Evolutionary conservation across 106 monocot genomes (phyloP).

Genomic region (Amphibolis antarctica): DNA sequence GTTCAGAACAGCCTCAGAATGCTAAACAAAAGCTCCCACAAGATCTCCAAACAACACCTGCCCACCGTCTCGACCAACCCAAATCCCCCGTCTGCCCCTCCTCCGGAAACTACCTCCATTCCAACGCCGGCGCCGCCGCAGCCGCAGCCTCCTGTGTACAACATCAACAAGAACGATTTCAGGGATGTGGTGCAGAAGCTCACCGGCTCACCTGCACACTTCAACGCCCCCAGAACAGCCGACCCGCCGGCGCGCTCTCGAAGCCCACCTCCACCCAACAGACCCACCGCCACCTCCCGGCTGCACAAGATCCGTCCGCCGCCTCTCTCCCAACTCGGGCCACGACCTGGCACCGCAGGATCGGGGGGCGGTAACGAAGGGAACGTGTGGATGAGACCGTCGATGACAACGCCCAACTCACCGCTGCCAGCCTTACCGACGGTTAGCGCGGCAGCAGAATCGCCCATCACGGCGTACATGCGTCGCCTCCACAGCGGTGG

Average conservation of each 20-base stretch:
- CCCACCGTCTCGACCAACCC: too few relatives aligned
- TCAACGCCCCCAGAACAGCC: conserved; percentile 7
- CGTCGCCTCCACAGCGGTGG: conserved; percentile 51
- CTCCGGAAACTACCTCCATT: too few relatives aligned
- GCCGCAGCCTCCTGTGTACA: conserved; percentile 56
- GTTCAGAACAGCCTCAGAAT: too few relatives aligned
- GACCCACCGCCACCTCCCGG: conserved; percentile 26
- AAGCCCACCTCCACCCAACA: background rate
- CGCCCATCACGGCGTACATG: conserved; percentile 67
- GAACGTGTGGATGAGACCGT: too few relatives aligned
- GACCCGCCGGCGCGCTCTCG: background rate
- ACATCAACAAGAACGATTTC: conserved; percentile 62
- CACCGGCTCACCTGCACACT: conserved; percentile 55
- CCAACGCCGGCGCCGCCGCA: too few relatives aligned
- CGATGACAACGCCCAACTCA: conserved; percentile 1
- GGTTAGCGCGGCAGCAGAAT: conserved; percentile 20
- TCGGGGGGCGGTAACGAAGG: too few relatives aligned
- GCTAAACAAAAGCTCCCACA: too few relatives aligned
- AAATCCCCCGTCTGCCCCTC: too few relatives aligned
- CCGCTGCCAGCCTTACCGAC: background rate
- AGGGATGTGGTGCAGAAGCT: conserved; percentile 54
- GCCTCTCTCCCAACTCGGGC: conserved; percentile 41
- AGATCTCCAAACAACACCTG: too few relatives aligned
- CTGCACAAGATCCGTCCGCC: conserved; percentile 66
- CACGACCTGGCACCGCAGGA: conserved; percentile 15